These are phyloP conservation scores for Colletotrichum caudatum DNA, from an alignment of 2,329 filamentous ascomycete genomes.

Conservation along the genomic window DNA sequence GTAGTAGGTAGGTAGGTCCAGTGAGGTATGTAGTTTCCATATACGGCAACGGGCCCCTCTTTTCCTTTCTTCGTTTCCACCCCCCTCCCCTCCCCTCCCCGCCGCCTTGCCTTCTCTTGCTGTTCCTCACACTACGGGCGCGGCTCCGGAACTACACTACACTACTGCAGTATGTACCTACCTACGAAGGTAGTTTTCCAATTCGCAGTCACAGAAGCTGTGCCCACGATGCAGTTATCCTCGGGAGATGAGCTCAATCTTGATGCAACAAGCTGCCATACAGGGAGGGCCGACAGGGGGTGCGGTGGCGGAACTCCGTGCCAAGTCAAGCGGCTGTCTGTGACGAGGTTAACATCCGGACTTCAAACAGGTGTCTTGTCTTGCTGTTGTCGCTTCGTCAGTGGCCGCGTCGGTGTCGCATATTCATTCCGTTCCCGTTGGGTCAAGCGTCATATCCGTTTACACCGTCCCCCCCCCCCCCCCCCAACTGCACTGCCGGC, in stretches of 20 bases:
- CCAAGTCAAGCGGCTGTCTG: slow-evolving; percentile 12
- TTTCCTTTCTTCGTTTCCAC: neutral
- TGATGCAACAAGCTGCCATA: slow-evolving; percentile 3
- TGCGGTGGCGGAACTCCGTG: neutral
- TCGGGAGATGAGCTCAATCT: neutral
- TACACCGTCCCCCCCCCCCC: neutral
- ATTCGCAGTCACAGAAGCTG: neutral
- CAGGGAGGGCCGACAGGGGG: slow-evolving; percentile 15
- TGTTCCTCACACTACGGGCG: neutral
- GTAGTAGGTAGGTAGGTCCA: no score
- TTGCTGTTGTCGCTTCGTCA: slow-evolving; percentile 9
- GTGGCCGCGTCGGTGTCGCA: slow-evolving; percentile 3
- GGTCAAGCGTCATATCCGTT: neutral
- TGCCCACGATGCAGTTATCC: neutral
- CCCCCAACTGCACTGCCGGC: slow-evolving; percentile 5
- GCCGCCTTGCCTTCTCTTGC: neutral
- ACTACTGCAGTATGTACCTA: no score
- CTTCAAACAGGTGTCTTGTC: slow-evolving; percentile 2
- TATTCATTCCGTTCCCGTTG: neutral
- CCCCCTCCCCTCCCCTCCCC: neutral
- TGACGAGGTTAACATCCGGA: neutral
- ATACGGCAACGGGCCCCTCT: slow-evolving; percentile 2
- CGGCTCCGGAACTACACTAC: slow-evolving; percentile 7
- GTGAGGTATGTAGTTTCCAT: neutral
- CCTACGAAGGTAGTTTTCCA: neutral